Conservation (phyloP, 495 filamentous ascomycete genomes). For the Cudoniella acicularis region DNA sequence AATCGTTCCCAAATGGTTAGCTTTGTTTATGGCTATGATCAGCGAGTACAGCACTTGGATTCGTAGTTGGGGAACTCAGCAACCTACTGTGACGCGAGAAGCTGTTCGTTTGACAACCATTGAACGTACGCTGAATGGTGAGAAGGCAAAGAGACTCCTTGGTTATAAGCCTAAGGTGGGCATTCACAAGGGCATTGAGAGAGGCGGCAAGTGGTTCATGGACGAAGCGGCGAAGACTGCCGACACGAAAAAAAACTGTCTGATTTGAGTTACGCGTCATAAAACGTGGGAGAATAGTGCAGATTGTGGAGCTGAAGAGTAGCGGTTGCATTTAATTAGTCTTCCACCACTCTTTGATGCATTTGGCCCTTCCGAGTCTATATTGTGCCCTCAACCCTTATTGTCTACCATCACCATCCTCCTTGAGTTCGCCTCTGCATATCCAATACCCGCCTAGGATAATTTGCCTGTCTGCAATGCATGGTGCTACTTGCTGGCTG, state of each 20-base stretch:
- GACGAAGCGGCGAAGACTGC: background rate
- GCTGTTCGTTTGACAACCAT: slow-evolving; percentile 13
- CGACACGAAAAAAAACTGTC: background rate
- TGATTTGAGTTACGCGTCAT: background rate
- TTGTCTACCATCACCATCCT: too few relatives aligned
- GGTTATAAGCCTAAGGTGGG: slow-evolving; percentile 56
- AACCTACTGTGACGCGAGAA: slow-evolving; percentile 13
- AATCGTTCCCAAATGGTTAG: slow-evolving; percentile 46
- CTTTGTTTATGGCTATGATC: slow-evolving; percentile 43
- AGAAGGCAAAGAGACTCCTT: slow-evolving; percentile 52
- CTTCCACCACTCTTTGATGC: too few relatives aligned
- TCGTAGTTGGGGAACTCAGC: slow-evolving; percentile 8
- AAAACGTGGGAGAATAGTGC: too few relatives aligned
- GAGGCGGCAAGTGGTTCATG: slow-evolving; percentile 4
- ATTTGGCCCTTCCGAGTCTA: too few relatives aligned
- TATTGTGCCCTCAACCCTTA: too few relatives aligned
- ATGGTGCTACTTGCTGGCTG: too few relatives aligned
- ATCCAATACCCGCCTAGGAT: too few relatives aligned
- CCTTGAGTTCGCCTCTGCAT: too few relatives aligned
- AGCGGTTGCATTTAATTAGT: too few relatives aligned
- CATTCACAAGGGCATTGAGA: slow-evolving; percentile 48
- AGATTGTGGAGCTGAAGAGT: too few relatives aligned
- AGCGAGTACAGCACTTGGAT: slow-evolving; percentile 52
- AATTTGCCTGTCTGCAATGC: too few relatives aligned
- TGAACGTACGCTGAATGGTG: slow-evolving; percentile 35